Evolutionary conservation across 1,284 basidiomycete genomes (phyloP).

Genomic region (Butyriboletus pseudospeciosus): DNA sequence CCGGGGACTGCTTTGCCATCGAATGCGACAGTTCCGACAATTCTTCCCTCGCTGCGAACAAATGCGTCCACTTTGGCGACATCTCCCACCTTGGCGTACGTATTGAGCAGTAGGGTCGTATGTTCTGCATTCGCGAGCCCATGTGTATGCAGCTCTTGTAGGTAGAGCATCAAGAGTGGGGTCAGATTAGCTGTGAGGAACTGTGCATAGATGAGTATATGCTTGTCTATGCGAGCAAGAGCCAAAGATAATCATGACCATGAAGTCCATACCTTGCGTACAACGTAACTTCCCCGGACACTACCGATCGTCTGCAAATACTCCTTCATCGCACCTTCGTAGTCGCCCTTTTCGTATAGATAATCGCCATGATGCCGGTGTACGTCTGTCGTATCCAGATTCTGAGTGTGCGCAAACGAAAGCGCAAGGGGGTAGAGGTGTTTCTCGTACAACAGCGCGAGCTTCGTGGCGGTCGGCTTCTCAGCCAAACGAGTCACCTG

Average conservation of each 20-base stretch:
- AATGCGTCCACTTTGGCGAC: slow-evolving; percentile 85
- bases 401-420: slow-evolving; percentile 73
- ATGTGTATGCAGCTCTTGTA: slow-evolving; percentile 89
- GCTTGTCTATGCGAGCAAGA: background rate
- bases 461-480: slow-evolving; percentile 73
- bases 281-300: slow-evolving; percentile 92
- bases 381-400: slow-evolving; percentile 79
- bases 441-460: slow-evolving; percentile 77
- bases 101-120: slow-evolving; percentile 92
- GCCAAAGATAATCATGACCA: background rate
- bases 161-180: slow-evolving; percentile 89
- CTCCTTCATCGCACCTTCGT: slow-evolving; percentile 89
- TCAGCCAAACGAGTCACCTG: slow-evolving; percentile 73
- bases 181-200: slow-evolving; percentile 97
- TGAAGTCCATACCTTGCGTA: slow-evolving; percentile 72
- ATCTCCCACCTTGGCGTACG: slow-evolving; percentile 96
- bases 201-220: slow-evolving; percentile 39
- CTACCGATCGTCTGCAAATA: slow-evolving; percentile 88
- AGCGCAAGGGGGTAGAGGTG: slow-evolving; percentile 73
- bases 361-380: slow-evolving; percentile 89
- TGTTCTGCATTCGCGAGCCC: slow-evolving; percentile 94
- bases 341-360: slow-evolving; percentile 87
- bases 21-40: slow-evolving; percentile 16
- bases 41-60: slow-evolving; percentile 76
- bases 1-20: slow-evolving; percentile 32